phyloP scores from a whole-genome alignment of 495 filamentous ascomycete species.

The Terfezia boudieri region DNA sequence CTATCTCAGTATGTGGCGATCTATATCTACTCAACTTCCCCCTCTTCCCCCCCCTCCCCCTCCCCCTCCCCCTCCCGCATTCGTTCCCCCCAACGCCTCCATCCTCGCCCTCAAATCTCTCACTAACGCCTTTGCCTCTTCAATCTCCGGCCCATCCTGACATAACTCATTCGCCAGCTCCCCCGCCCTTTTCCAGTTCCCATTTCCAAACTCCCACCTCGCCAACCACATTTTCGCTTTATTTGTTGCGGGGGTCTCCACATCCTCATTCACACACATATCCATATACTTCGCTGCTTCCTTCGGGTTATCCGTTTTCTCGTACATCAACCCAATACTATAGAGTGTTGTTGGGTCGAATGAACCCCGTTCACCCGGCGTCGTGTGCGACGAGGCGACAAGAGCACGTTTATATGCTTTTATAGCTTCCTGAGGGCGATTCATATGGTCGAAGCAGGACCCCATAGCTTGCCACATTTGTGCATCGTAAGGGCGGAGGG shows the following conservation, averaged over 20 bases:
- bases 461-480: constrained; percentile 99
- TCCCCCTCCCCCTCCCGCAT: too few species aligned
- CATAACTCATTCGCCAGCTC: constrained; percentile 74
- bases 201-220: constrained; percentile 47
- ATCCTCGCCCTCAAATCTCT: constrained; percentile 67
- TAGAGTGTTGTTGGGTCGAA: constrained; percentile 79
- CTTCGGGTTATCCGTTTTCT: constrained; percentile 46
- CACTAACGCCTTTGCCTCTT: constrained; percentile 91
- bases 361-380: constrained; percentile 1
- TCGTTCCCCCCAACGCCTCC: constrained; percentile 26
- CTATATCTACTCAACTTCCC: too few species aligned
- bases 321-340: constrained; percentile 76
- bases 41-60: too few species aligned
- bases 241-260: constrained; percentile 59
- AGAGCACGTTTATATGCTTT: constrained; percentile 85
- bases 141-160: constrained; percentile 90
- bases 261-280: constrained; percentile 74
- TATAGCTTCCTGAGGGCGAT: constrained; percentile 61
- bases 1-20: too few species aligned
- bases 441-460: constrained; percentile 71
- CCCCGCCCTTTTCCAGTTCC: constrained; percentile 51
- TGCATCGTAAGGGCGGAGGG: constrained; percentile 70
- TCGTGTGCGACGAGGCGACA: constrained; percentile 33
- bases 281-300: constrained; percentile 90
- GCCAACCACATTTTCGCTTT: constrained; percentile 92